phyloP scores from a whole-genome alignment of 495 filamentous ascomycete species.

The Hypoxylon trugodes region DNA sequence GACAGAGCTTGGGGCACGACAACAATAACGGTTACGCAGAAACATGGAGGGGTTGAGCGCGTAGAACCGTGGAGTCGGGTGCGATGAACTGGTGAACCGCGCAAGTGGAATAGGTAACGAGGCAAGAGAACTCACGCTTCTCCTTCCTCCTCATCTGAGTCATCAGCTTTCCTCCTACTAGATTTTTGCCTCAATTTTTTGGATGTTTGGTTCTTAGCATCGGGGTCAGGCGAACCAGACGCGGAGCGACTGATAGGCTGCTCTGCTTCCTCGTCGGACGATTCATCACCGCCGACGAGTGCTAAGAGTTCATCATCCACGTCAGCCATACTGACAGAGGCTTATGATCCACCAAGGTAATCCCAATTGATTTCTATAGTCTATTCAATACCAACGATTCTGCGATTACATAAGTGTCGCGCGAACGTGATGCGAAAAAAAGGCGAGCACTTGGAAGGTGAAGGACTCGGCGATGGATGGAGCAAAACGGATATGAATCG shows the following conservation, averaged over 20 bases:
- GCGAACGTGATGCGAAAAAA: not conserved
- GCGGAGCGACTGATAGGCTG: conserved; percentile 48
- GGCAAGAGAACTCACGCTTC: conserved; percentile 74
- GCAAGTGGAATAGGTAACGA: not conserved
- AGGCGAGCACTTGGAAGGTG: too few species aligned
- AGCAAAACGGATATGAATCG: too few species aligned
- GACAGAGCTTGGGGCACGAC: too few species aligned
- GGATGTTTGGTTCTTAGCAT: conserved; percentile 49
- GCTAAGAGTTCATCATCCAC: conserved; percentile 89
- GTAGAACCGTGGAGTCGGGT: too few species aligned
- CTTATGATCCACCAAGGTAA: not conserved
- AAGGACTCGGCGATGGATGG: too few species aligned
- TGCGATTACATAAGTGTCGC: not conserved
- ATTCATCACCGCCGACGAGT: conserved; percentile 74
- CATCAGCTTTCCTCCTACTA: conserved; percentile 58
- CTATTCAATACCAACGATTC: not conserved
- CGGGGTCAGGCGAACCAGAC: conserved; percentile 45
- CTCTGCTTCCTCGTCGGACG: conserved; percentile 59
- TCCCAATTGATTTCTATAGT: not conserved
- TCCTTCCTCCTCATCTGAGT: conserved; percentile 79
- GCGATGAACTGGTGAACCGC: too few species aligned
- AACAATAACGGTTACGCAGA: too few species aligned
- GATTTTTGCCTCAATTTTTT: conserved; percentile 59
- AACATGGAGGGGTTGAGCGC: too few species aligned
- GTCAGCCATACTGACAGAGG: conserved; percentile 66